Evolutionary conservation across 306 rosid genomes (phyloP).

Genomic region (Gillenia trifoliata): DNA sequence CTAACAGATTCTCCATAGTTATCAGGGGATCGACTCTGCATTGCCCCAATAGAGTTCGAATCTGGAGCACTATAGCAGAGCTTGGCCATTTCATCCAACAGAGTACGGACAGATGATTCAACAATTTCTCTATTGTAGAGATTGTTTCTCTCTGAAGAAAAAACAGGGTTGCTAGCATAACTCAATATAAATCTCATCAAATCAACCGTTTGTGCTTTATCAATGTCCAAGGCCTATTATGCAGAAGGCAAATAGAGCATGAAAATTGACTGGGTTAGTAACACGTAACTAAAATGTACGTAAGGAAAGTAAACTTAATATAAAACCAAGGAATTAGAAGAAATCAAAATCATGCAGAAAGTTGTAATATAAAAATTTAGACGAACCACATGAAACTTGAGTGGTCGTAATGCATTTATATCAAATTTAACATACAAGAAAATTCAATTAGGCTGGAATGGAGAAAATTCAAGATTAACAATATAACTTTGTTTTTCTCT

Average conservation of each 20-base stretch:
- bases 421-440: background rate
- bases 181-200: slow-evolving; percentile 82
- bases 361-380: background rate
- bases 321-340: background rate
- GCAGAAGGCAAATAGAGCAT: background rate
- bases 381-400: background rate
- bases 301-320: background rate
- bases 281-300: background rate
- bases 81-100: slow-evolving; percentile 63
- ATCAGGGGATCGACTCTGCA: slow-evolving; percentile 41
- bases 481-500: background rate
- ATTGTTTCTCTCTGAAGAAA: slow-evolving; percentile 45
- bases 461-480: background rate
- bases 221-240: slow-evolving; percentile 49
- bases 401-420: background rate
- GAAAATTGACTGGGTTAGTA: background rate
- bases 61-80: slow-evolving; percentile 50
- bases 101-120: slow-evolving; percentile 66
- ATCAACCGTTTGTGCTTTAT: slow-evolving; percentile 71
- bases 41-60: slow-evolving; percentile 31
- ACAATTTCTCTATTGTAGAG: slow-evolving; percentile 44
- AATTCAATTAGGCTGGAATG: background rate
- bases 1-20: slow-evolving; percentile 31
- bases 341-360: background rate
- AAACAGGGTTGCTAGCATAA: slow-evolving; percentile 52